Evolutionary conservation across 1,284 basidiomycete species (phyloP), one percentile per base, ranked within the genome.

Genomic region (Xanthoconium separans): DNA sequence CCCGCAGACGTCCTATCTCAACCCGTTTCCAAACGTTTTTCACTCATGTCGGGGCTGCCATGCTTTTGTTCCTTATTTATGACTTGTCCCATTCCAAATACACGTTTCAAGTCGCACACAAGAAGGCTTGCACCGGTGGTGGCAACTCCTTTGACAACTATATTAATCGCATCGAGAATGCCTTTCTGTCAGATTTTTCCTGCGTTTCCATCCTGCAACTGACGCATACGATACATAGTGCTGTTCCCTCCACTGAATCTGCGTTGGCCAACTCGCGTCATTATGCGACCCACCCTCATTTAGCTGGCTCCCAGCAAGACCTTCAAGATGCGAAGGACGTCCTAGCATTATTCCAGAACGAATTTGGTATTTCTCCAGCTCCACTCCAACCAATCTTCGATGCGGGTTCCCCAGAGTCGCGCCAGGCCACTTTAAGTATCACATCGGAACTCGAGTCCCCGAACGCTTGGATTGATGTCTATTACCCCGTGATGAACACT

Each of bases 401-500:
- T 15, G 87, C 88, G 30, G 89, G 89, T 20, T 79, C 85, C 7
- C 61, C 73, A 6, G 75, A 78, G 50, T 91, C 89, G 24, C 84
- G 82, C 49, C 74, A 78, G 44, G 80, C 86, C 6, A 91, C 86
- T 6, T 76, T 87, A 9, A 69, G 70, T 18, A 75, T 84, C 44
- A 77, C 79, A 3, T 75, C 71, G 63, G 47, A 61, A 63, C 50
- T 71, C 67, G 33, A 68, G 75, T 41, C 70, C 55, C 85, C 89
- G 0, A 75, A 74, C 8, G 88, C 89, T 18, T 93, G 90, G 90
- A 84, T 92, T 56, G 87, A 91, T 62, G 75, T 79, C 44, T 95
- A 95, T 71, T 93, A 87, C 69, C 92, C 94, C 0, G 75, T 93
- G 37, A 74, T 95, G 74, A 91, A 94, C 70, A 88, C 82, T 2